phyloP scores from a whole-genome alignment of 2,329 filamentous ascomycete species.

The Cercospora sp. region DNA sequence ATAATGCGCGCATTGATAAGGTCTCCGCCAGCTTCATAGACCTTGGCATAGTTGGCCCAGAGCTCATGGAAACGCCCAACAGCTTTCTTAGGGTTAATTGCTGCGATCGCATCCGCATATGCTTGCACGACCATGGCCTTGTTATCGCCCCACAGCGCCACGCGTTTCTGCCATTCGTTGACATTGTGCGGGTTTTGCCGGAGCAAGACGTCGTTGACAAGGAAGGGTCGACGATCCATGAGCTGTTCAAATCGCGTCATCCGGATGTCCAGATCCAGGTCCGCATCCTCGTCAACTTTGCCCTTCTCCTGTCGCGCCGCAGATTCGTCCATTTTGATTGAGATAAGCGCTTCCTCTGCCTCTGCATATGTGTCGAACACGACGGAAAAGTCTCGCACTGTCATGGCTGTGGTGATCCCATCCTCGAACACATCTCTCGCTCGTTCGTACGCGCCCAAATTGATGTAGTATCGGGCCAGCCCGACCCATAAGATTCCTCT shows the following conservation, averaged over 20 bases:
- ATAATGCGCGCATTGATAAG: conserved; percentile 83
- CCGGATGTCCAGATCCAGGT: conserved; percentile 91
- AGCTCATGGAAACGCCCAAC: conserved; percentile 90
- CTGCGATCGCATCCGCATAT: conserved; percentile 89
- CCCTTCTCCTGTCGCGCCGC: conserved; percentile 77
- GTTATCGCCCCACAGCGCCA: conserved; percentile 94
- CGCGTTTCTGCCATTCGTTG: conserved; percentile 93
- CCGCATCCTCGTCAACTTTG: conserved; percentile 74
- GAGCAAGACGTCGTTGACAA: conserved; percentile 92
- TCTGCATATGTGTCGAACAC: conserved; percentile 96
- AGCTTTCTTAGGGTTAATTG: conserved; percentile 91
- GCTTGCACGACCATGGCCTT: conserved; percentile 87
- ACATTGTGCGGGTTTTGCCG: conserved; percentile 97
- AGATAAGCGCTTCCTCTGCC: conserved; percentile 94
- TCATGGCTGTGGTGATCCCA: conserved; percentile 97
- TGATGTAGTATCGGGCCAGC: conserved; percentile 94
- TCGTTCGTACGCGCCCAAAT: conserved; percentile 85
- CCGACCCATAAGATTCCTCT: conserved; percentile 93
- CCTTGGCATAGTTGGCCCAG: conserved; percentile 95
- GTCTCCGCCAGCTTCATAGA: conserved; percentile 88
- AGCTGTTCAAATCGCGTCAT: conserved; percentile 98
- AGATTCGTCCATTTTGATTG: conserved; percentile 84
- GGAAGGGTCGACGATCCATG: conserved; percentile 93
- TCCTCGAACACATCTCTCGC: conserved; percentile 94
- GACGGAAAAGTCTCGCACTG: conserved; percentile 92